Evolutionary conservation across 495 filamentous ascomycete genomes (phyloP), one percentile per base, ranked within the genome.

Genomic region (Saxispiralis lemnorum): DNA sequence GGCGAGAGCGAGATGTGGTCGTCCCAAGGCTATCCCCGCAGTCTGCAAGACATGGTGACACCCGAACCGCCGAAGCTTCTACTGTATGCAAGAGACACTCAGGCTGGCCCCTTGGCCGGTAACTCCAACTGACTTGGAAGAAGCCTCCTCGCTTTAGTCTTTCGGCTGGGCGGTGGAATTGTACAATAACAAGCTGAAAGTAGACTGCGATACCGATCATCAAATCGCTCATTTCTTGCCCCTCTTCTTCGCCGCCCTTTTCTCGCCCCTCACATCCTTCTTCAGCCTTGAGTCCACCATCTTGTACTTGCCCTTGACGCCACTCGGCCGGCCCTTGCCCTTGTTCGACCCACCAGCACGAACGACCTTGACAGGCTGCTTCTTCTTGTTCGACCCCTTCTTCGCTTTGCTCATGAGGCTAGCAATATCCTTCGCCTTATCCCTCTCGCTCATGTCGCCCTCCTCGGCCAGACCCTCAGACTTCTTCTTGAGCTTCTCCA

Each of bases 221-320:
- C 24, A 39, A 6, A 43, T 11, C 31, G 3, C 3, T 15, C 43
- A 46, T 24, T 37, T 37, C 46, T 44, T 44, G 30, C 45, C 35
- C 45, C 5, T 63, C 60, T 70, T 73, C 67, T 81, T 82, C 35
- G 73, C 74, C 45, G 74, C 53, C 56, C 89, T 76, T 72, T 95
- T 99, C 63, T 82, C 69, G 12, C 80, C 92, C 56, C 89, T 72
- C 41, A 88, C 73, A 69, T 99, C 89, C 78, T 99, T 99, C 76
- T 94, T 96, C 75, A 99, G 75, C 49, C 89, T 72, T 14, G 81
- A 66, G 67, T 99, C 89, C 47, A 99, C 89, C 69, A 99, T 94
- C 78, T 96, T 96, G 63, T 97, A 97, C 56, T 81, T 79, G 31
- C 89, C 89, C 72, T 96, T 97, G 39, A 95, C 88, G 42, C 86